Evolutionary conservation across 768 basidiomycete species (phyloP).

Genomic region (Leccinum obscurum): DNA sequence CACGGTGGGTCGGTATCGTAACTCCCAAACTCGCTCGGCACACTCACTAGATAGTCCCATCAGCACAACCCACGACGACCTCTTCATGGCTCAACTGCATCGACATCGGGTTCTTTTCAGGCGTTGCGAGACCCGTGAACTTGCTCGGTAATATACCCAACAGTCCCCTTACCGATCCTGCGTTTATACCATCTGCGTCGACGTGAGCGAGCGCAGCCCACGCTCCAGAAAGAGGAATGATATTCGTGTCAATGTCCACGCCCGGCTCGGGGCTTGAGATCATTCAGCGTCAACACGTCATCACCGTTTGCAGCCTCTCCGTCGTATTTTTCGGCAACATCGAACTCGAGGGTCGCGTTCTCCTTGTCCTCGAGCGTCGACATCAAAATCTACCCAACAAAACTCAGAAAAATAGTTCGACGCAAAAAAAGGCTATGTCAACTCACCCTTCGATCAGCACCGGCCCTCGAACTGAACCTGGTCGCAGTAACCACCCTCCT

Average conservation of each 20-base stretch:
- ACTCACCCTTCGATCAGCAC: slow-evolving; percentile 79
- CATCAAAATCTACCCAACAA: slow-evolving; percentile 63
- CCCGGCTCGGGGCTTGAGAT: slow-evolving; percentile 29
- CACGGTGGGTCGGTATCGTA: slow-evolving; percentile 14
- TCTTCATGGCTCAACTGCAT: slow-evolving; percentile 91
- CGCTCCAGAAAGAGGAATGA: slow-evolving; percentile 68
- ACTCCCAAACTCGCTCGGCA: not conserved
- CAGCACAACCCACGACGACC: slow-evolving; percentile 88
- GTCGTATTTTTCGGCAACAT: slow-evolving; percentile 26
- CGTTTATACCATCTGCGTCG: slow-evolving; percentile 34
- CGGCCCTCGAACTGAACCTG: slow-evolving; percentile 79
- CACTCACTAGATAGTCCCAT: slow-evolving; percentile 87
- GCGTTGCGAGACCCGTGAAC: slow-evolving; percentile 77
- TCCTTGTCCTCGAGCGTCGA: slow-evolving; percentile 75
- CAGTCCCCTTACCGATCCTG: slow-evolving; percentile 50
- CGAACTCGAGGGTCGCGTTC: slow-evolving; percentile 16
- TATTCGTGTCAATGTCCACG: slow-evolving; percentile 64
- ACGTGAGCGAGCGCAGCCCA: slow-evolving; percentile 67
- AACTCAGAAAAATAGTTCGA: not conserved
- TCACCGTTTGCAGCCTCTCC: not conserved
- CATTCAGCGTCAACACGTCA: slow-evolving; percentile 12
- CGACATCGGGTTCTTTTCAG: slow-evolving; percentile 94
- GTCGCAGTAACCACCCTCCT: slow-evolving; percentile 85
- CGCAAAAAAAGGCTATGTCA: not conserved
- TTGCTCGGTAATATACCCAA: slow-evolving; percentile 62